These are phyloP conservation scores for Acaromyces ingoldii DNA, from an alignment of 1,284 basidiomycete genomes.

Conservation along the genomic window DNA sequence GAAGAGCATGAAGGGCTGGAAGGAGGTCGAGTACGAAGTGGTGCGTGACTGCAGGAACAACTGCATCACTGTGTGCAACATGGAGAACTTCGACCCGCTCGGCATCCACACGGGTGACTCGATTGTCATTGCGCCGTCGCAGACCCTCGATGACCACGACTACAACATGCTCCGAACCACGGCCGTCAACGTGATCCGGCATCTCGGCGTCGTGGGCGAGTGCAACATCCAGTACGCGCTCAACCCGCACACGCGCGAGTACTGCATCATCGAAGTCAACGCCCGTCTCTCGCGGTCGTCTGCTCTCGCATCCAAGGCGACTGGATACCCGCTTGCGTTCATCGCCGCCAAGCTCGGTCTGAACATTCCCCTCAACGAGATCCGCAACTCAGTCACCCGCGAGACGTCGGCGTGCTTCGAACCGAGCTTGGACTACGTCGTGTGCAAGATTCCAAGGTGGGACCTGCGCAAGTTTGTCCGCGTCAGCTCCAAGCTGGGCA, in stretches of 20 bases:
- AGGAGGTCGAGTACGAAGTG: slow-evolving; percentile 98
- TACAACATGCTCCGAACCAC: slow-evolving; percentile 99
- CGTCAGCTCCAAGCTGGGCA: slow-evolving; percentile 45
- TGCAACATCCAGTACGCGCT: slow-evolving; percentile 99
- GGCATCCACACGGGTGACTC: slow-evolving; percentile 99
- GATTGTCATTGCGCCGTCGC: slow-evolving; percentile 98
- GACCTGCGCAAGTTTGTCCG: slow-evolving; percentile 91
- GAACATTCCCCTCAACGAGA: slow-evolving; percentile 93
- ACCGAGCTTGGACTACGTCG: slow-evolving; percentile 91
- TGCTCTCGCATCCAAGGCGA: slow-evolving; percentile 96
- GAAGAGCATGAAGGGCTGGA: slow-evolving; percentile 99
- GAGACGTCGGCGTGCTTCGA: slow-evolving; percentile 97
- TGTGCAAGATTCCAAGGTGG: slow-evolving; percentile 98
- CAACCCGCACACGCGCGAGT: slow-evolving; percentile 85
- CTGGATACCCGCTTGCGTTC: slow-evolving; percentile 96
- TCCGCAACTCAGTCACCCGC: slow-evolving; percentile 94
- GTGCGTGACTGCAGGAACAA: slow-evolving; percentile 89
- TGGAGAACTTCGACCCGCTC: slow-evolving; percentile 98
- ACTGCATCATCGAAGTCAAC: slow-evolving; percentile 76
- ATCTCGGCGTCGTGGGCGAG: slow-evolving; percentile 96
- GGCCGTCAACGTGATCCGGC: slow-evolving; percentile 93
- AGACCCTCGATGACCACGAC: slow-evolving; percentile 87
- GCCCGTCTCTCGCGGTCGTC: slow-evolving; percentile 51
- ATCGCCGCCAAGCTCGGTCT: slow-evolving; percentile 97
- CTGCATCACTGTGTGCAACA: slow-evolving; percentile 88